A percentile compares a stretch with the other conserved stretches of the same genome.
Conservation (phyloP, 2,329 filamentous ascomycete genomes). For the Ceratocystis cacaofunesta region DNA sequence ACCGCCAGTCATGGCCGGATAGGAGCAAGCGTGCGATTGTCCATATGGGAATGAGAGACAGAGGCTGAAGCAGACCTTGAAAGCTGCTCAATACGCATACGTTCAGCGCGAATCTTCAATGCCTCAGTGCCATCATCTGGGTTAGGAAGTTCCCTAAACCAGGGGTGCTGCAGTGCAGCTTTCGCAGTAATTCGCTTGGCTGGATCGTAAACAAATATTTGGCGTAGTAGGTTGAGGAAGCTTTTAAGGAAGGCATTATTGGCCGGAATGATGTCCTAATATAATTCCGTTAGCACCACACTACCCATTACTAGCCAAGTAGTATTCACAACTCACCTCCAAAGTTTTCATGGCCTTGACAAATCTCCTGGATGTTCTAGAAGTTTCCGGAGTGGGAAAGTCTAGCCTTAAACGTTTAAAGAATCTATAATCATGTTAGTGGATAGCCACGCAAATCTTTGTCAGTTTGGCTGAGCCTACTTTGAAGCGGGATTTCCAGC, state of each 20-base stretch:
- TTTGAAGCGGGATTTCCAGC: slow-evolving; percentile 48
- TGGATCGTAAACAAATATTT: slow-evolving; percentile 56
- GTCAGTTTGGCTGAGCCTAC: slow-evolving; percentile 29
- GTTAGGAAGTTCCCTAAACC: slow-evolving; percentile 49
- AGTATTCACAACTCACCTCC: slow-evolving; percentile 32
- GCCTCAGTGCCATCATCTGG: slow-evolving; percentile 56
- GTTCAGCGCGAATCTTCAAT: slow-evolving; percentile 45
- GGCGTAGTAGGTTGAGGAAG: slow-evolving; percentile 49
- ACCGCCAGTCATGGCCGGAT: background rate
- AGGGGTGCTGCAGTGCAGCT: slow-evolving; percentile 49
- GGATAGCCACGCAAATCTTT: background rate
- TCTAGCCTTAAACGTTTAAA: slow-evolving; percentile 52
- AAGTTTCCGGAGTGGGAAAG: slow-evolving; percentile 49
- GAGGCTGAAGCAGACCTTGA: slow-evolving; percentile 8
- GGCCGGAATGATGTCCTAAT: slow-evolving; percentile 48
- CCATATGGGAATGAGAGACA: background rate
- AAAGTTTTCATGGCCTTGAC: slow-evolving; percentile 59
- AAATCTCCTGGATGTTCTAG: slow-evolving; percentile 48
- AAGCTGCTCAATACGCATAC: slow-evolving; percentile 31
- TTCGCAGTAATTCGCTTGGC: slow-evolving; percentile 50
- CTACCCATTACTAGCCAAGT: background rate
- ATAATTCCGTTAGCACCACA: slow-evolving; percentile 18
- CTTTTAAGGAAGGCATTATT: slow-evolving; percentile 44
- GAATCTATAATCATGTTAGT: slow-evolving; percentile 32
- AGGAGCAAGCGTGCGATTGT: slow-evolving; percentile 8